phyloP scores from a whole-genome alignment of 768 basidiomycete species.

The Lentinula boryana region DNA sequence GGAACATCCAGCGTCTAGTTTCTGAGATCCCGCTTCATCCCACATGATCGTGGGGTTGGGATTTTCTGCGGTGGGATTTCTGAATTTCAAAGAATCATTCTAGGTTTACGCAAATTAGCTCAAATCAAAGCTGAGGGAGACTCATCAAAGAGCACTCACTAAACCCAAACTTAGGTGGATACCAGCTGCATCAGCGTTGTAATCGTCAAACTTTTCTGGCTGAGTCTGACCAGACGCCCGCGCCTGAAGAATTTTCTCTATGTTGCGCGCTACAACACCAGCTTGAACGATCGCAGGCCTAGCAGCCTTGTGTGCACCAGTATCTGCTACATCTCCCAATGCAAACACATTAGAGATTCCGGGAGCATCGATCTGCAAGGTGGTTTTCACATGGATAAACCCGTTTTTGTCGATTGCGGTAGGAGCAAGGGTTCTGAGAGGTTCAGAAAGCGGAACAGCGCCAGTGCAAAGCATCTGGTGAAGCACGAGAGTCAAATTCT shows the following conservation, averaged over 20 bases:
- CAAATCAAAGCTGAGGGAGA: background rate
- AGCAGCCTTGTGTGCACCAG: slow-evolving; percentile 11
- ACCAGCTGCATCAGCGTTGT: background rate
- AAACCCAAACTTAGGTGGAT: slow-evolving; percentile 12
- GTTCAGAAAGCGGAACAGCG: slow-evolving; percentile 8
- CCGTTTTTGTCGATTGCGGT: slow-evolving; percentile 8
- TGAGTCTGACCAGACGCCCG: background rate
- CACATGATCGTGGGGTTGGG: background rate
- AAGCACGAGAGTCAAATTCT: background rate
- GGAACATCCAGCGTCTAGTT: background rate
- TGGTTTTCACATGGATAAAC: slow-evolving; percentile 10
- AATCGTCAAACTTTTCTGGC: slow-evolving; percentile 3
- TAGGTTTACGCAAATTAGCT: background rate
- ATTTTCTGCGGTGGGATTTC: background rate
- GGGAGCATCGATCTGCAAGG: slow-evolving; percentile 11
- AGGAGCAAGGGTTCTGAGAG: slow-evolving; percentile 10
- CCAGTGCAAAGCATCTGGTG: slow-evolving; percentile 11
- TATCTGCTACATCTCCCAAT: slow-evolving; percentile 10
- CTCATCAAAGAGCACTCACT: background rate
- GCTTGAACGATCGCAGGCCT: slow-evolving; percentile 7
- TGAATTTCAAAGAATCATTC: background rate
- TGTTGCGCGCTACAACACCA: slow-evolving; percentile 6
- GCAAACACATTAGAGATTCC: slow-evolving; percentile 9
- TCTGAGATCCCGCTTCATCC: background rate
- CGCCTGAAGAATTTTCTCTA: slow-evolving; percentile 3